Percentiles rank a stretch among this genome's conserved stretches.
These are phyloP conservation scores for Cladosporium sp. DNA, from an alignment of 2,329 filamentous ascomycete genomes.

Conservation along the genomic window DNA sequence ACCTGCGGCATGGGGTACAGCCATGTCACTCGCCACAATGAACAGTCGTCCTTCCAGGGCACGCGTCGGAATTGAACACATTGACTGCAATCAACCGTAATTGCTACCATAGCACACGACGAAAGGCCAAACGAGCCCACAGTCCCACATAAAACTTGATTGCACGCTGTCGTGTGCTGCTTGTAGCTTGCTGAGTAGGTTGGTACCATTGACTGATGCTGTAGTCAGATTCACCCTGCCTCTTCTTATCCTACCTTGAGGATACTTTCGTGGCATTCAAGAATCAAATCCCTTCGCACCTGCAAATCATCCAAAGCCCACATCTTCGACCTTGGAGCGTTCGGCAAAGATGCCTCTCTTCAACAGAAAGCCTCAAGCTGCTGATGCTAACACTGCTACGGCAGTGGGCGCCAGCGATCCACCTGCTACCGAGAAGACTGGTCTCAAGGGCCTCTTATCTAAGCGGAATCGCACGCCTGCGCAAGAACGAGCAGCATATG, in stretches of 20 bases:
- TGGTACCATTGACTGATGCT: neutral
- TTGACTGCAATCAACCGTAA: neutral
- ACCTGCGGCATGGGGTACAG: neutral
- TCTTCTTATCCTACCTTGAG: neutral
- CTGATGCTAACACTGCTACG: conserved; percentile 40
- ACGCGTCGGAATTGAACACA: neutral
- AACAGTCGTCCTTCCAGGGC: neutral
- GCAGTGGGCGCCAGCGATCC: conserved; percentile 24
- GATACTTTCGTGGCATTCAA: neutral
- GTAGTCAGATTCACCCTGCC: neutral
- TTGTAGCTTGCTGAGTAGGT: neutral
- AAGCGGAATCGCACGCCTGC: conserved; percentile 24
- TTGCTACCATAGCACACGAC: conserved; percentile 16
- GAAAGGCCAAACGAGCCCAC: neutral
- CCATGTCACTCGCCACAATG: neutral
- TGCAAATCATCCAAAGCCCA: neutral
- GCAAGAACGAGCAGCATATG: conserved; percentile 7
- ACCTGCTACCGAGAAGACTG: conserved; percentile 31
- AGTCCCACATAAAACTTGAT: neutral
- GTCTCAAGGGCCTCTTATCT: conserved; percentile 30
- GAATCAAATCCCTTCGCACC: neutral
- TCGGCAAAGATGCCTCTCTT: conserved; percentile 40
- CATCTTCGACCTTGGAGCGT: neutral
- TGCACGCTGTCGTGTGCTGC: neutral
- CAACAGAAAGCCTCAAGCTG: conserved; percentile 39